A percentile compares a stretch with the other conserved stretches of the same genome.
Evolutionary conservation across 768 basidiomycete genomes (phyloP).

Genomic region (Tylopilus vinaceipallidus): DNA sequence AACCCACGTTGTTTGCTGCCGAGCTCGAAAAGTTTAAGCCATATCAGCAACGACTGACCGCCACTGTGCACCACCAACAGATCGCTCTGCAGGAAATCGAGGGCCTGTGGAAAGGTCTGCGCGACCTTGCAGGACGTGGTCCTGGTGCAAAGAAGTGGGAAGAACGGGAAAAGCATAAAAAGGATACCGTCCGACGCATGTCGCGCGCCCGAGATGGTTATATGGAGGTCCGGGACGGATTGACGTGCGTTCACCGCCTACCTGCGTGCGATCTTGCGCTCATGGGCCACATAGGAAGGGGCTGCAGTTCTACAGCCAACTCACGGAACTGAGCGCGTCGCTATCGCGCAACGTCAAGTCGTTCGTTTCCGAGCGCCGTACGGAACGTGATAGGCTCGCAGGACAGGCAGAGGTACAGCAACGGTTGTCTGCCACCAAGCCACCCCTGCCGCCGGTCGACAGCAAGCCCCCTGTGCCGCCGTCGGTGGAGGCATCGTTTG

Average conservation of each 20-base stretch:
- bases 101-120: constrained; percentile 69
- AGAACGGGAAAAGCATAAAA: constrained; percentile 75
- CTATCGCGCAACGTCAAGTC: constrained; percentile 57
- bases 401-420: constrained; percentile 72
- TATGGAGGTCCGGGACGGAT: constrained; percentile 81
- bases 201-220: constrained; percentile 79
- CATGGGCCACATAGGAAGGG: constrained; percentile 61
- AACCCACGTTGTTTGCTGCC: constrained; percentile 85
- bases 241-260: constrained; percentile 55
- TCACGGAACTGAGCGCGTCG: constrained; percentile 58
- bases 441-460: constrained; percentile 37
- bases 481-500: constrained; percentile 50
- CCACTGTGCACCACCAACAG: constrained; percentile 78
- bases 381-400: constrained; percentile 68
- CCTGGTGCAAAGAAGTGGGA: constrained; percentile 79
- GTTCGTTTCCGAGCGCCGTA: constrained; percentile 61
- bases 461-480: constrained; percentile 49
- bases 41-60: constrained; percentile 77
- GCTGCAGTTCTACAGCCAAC: constrained; percentile 82
- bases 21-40: constrained; percentile 96
- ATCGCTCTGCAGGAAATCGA: constrained; percentile 71
- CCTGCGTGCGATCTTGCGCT: constrained; percentile 3
- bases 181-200: constrained; percentile 70
- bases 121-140: constrained; percentile 71
- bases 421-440: constrained; percentile 46